Conservation (phyloP, 106 monocot genomes). For the Narthecium ossifragum region DNA sequence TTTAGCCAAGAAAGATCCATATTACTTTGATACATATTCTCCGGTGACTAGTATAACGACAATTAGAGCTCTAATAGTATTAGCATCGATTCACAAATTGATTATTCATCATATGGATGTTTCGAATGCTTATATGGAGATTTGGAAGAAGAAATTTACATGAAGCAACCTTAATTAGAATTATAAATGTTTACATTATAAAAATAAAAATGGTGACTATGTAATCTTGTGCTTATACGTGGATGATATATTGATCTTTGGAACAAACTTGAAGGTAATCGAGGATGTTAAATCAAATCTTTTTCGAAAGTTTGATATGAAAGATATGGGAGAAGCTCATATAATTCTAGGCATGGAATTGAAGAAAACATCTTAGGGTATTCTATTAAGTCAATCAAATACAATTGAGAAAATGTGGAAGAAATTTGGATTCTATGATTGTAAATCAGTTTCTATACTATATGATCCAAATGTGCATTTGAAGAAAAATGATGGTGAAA, state of each 20-base stretch:
- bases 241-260: neutral
- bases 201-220: neutral
- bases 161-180: neutral
- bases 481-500: too few species aligned
- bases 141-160: too few species aligned
- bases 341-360: neutral
- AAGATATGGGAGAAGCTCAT: neutral
- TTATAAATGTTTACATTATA: neutral
- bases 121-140: too few species aligned
- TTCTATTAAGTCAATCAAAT: neutral
- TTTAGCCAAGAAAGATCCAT: too few species aligned
- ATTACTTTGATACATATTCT: too few species aligned
- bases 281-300: neutral
- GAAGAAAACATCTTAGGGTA: neutral
- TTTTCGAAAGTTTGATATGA: neutral
- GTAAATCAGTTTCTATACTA: neutral
- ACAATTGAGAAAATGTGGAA: neutral
- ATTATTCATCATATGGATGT: too few species aligned
- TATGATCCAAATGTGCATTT: too few species aligned
- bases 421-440: neutral
- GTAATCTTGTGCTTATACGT: neutral
- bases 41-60: too few species aligned
- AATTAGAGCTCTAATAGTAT: too few species aligned
- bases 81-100: too few species aligned
- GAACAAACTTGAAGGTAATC: neutral